Conservation (phyloP, 2,329 filamentous ascomycete species). For the Tolypocladium ovalisporum region DNA sequence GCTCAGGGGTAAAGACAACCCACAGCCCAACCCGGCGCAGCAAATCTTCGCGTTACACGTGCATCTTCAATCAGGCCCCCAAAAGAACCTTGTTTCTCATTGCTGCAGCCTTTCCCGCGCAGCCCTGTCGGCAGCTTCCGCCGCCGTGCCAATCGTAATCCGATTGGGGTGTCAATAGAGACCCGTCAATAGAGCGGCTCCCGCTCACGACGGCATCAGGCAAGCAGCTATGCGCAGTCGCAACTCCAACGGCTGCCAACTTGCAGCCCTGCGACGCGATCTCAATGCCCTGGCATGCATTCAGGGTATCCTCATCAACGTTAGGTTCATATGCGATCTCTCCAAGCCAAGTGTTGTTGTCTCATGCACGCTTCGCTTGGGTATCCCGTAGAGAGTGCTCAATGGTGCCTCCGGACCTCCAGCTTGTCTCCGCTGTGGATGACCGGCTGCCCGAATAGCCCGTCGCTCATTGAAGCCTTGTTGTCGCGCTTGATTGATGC, state of each 20-base stretch:
- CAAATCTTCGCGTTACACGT: neutral
- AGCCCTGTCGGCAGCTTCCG: neutral
- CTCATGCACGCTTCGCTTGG: neutral
- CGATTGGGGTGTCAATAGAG: conserved; percentile 24
- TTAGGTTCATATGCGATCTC: neutral
- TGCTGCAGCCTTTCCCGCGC: neutral
- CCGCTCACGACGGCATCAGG: neutral
- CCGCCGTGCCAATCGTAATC: conserved; percentile 8
- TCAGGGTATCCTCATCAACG: neutral
- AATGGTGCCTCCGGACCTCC: neutral
- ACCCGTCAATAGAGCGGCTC: conserved; percentile 16
- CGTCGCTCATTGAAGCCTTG: neutral
- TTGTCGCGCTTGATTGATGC: neutral
- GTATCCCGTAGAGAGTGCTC: neutral
- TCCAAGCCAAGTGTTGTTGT: neutral
- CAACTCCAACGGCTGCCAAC: neutral
- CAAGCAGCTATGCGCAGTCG: neutral
- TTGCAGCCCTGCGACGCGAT: neutral
- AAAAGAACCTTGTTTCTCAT: neutral
- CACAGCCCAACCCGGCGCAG: no score
- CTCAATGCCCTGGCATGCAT: neutral
- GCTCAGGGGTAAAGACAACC: neutral
- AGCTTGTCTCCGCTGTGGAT: neutral
- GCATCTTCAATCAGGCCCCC: neutral
- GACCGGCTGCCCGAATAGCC: neutral